Base-by-base conservation (phyloP, 495 filamentous ascomycete genomes). In the Pseudevernia furfuracea region DNA sequence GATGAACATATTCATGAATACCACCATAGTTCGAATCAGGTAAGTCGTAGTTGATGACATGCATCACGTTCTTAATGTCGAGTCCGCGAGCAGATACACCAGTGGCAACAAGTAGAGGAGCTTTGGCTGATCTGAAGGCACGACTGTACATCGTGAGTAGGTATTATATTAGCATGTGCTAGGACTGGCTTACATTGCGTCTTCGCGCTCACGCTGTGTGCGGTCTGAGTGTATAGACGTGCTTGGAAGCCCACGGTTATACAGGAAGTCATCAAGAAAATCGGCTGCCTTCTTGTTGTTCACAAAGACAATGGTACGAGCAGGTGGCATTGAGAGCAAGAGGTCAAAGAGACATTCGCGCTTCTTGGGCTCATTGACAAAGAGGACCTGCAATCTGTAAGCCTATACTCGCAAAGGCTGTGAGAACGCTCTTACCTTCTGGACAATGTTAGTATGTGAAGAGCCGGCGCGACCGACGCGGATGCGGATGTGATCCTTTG, bases 21-120 rank as follows among this genome's bases (percentile, higher is more conserved):
- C 93, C 94, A n/a, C 91, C 92, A 67, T 90, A 78, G 3, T 78
- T 71, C 7, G 73, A 68, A 28, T 75, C 79, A 1, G 93, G 94
- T 4, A 97, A 79, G 58, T 96, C 91, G 68, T 85, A 97, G 75
- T 98, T 97, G 80, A 98, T 86, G 63, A 98, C 87, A 68, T 96
- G 90, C 81, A 87, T 85, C 6, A 96, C 85, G 62, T 92, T 89
- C 59, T 81, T 82, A 30, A 97, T 86, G 69, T 98, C 94, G 23
- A 96, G 83, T n/a, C 94, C 94, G 69, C 94, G 91, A 66, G 92
- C 87, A 60, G 88, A 82, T 38, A 98, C 82, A 25, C 88, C 89
- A 59, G 93, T 97, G 8, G 93, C 83, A 63, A 97, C 83, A 62
- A 98, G 76, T 59, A 98, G 85, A 0, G 94, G 92, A 32, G 80